Evolutionary conservation across 2,329 filamentous ascomycete species (phyloP).

Genomic region (Westerdykella ornata): DNA sequence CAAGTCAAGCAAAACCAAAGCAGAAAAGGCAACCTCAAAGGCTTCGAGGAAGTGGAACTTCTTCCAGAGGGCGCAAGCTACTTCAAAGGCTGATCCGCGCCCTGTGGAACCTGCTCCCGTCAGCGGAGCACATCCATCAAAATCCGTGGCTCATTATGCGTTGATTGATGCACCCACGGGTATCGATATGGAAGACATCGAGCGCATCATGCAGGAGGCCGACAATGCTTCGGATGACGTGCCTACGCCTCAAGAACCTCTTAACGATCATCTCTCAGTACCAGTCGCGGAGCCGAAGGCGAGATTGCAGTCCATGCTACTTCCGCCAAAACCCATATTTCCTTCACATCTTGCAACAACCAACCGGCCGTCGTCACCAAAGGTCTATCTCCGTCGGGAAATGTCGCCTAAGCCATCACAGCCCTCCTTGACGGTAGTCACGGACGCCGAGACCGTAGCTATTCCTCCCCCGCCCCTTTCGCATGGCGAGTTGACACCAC

Average conservation of each 20-base stretch:
- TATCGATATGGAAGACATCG: conserved; percentile 42
- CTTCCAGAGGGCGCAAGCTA: conserved; percentile 47
- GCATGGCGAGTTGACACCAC: conserved; percentile 25
- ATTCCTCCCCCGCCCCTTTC: conserved; percentile 8
- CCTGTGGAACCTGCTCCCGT: conserved; percentile 35
- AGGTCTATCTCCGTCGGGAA: conserved; percentile 27
- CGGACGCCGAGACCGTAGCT: neutral
- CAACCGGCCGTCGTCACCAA: conserved; percentile 32
- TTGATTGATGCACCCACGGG: conserved; percentile 46
- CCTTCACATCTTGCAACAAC: conserved; percentile 19
- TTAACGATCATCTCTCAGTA: conserved; percentile 16
- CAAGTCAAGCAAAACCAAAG: conserved; percentile 16
- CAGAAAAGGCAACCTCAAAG: conserved; percentile 31
- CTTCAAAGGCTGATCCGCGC: conserved; percentile 31
- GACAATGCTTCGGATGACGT: conserved; percentile 25
- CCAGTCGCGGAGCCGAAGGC: conserved; percentile 22
- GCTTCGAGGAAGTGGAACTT: conserved; percentile 51
- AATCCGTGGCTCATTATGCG: conserved; percentile 53
- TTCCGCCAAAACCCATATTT: conserved; percentile 34
- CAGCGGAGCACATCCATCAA: conserved; percentile 24
- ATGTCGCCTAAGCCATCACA: conserved; percentile 6
- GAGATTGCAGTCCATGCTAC: conserved; percentile 34
- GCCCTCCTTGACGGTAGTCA: conserved; percentile 6
- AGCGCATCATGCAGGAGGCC: conserved; percentile 43
- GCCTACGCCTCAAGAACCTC: conserved; percentile 9